phyloP scores from a whole-genome alignment of 805 yeast species.

The Starmerella scarabaei region DNA sequence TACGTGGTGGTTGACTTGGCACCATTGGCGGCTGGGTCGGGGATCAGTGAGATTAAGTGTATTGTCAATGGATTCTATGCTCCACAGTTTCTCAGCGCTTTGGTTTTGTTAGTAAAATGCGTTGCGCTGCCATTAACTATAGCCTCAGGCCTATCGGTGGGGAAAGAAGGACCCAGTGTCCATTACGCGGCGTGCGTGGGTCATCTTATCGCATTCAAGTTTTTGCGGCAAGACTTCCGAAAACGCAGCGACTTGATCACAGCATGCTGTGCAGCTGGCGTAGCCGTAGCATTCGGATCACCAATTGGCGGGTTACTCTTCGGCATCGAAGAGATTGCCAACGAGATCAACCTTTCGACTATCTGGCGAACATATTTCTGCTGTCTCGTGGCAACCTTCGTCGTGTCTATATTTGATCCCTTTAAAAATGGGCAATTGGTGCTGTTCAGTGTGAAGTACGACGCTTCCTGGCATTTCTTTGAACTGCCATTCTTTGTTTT shows the following conservation, averaged over 20 bases:
- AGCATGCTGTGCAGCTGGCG: constrained; percentile 95
- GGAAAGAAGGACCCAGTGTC: constrained; percentile 97
- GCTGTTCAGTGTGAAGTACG: constrained; percentile 80
- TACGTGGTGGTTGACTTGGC: constrained; percentile 56
- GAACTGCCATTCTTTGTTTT: constrained; percentile 67
- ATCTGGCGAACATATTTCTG: constrained; percentile 89
- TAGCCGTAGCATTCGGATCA: constrained; percentile 93
- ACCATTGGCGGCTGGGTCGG: constrained; percentile 93
- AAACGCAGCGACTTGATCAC: constrained; percentile 48
- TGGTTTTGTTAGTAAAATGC: constrained; percentile 62
- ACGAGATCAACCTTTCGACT: constrained; percentile 55
- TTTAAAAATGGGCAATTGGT: constrained; percentile 92
- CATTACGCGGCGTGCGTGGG: constrained; percentile 98
- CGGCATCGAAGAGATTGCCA: constrained; percentile 77
- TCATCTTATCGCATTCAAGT: constrained; percentile 36
- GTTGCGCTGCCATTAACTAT: constrained; percentile 79
- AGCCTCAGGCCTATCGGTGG: constrained; percentile 84
- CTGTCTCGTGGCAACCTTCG: constrained; percentile 73
- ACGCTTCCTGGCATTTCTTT: constrained; percentile 70
- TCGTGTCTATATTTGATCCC: constrained; percentile 72
- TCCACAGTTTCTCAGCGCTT: constrained; percentile 60
- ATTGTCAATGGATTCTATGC: constrained; percentile 81
- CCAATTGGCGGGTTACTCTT: constrained; percentile 91
- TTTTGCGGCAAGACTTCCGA: constrained; percentile 27
- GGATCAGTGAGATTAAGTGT: constrained; percentile 92